Base-by-base conservation (phyloP, 345 rosid genomes). In the Salix exigua region DNA sequence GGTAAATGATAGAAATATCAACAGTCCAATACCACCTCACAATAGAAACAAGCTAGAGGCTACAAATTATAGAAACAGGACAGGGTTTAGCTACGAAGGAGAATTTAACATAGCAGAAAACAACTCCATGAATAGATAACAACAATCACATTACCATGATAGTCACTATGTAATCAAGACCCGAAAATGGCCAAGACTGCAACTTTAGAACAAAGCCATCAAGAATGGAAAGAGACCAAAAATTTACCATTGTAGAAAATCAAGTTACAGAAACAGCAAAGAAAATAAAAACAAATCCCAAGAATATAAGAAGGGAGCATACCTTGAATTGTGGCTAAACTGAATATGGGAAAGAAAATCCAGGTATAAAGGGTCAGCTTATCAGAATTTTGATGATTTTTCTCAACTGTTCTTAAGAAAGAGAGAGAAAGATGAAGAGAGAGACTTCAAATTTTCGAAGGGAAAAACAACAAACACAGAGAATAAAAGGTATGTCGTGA, bases 291-390 rank as follows among this genome's bases (percentile, higher is more conserved):
- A 28, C 11, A 18, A 55, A 55, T 19, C 37, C 44, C 37, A 13
- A 18, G 4, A 58, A 48, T 33, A 25, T 42, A 72, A 50, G 42
- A 42, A 65, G 44, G 71, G 53, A 53, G 50, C 71, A 26, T 86
- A 90, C 94, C 94, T 87, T 23, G 78, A 83, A 81, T 79, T 64
- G 75, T 65, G 78, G 80, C 66, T 68, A 8, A 30, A 66, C 74
- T 51, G 44, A 25, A 50, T 33, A 13, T 12, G 28, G 42, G 26
- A 30, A 48, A 67, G 31, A 64, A 13, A 7, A 58, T 30, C 64
- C 37, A 44, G 62, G 62, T n/a, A 66, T 18, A n/a, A 42, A 33
- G 66, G 48, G 48, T 28, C 18, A 31, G 48, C 9, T 58, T 58
- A 62, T 76, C 31, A 73, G 70, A 60, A 25, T 18, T 64, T 7